Percentiles rank a stretch among this genome's conserved stretches.
Conservation (phyloP, 768 basidiomycete genomes). For the Candolleomyces eurysporus region DNA sequence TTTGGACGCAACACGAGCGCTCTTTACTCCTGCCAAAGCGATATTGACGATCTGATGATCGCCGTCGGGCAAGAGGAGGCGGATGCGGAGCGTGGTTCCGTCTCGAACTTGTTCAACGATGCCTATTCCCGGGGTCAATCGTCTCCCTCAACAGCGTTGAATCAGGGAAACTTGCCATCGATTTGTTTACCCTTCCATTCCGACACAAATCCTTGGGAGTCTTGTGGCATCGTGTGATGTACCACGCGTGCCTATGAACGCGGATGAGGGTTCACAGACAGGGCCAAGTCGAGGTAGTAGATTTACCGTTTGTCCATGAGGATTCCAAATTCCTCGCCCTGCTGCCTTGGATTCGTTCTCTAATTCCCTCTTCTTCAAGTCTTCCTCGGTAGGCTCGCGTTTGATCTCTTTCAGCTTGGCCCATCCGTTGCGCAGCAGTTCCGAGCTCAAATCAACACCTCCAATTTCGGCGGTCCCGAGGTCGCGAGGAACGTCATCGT, state of each 20-base stretch:
- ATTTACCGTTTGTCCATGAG: constrained; percentile 68
- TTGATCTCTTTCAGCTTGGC: constrained; percentile 87
- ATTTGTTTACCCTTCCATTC: constrained; percentile 92
- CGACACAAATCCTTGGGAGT: constrained; percentile 83
- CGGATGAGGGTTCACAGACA: neutral
- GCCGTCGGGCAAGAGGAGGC: constrained; percentile 83
- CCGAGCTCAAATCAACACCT: constrained; percentile 68
- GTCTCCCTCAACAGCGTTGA: constrained; percentile 1
- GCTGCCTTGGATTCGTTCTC: constrained; percentile 74
- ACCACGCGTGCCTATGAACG: constrained; percentile 62
- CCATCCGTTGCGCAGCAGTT: constrained; percentile 90
- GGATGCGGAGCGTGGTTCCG: constrained; percentile 84
- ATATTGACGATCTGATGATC: constrained; percentile 91
- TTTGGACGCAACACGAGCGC: constrained; percentile 65
- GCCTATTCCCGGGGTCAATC: constrained; percentile 41
- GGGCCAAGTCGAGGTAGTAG: neutral
- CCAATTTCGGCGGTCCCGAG: constrained; percentile 73
- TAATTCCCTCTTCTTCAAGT: constrained; percentile 65
- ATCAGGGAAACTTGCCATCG: constrained; percentile 55
- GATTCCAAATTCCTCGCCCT: constrained; percentile 86
- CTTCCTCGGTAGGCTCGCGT: constrained; percentile 79
- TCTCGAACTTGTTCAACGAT: constrained; percentile 94
- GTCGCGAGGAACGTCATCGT: constrained; percentile 76
- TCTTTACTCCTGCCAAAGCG: constrained; percentile 78
- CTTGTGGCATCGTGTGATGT: constrained; percentile 83